These are phyloP conservation scores for Emmonsia crescens DNA, from an alignment of 2,329 filamentous ascomycete genomes.

Conservation along the genomic window DNA sequence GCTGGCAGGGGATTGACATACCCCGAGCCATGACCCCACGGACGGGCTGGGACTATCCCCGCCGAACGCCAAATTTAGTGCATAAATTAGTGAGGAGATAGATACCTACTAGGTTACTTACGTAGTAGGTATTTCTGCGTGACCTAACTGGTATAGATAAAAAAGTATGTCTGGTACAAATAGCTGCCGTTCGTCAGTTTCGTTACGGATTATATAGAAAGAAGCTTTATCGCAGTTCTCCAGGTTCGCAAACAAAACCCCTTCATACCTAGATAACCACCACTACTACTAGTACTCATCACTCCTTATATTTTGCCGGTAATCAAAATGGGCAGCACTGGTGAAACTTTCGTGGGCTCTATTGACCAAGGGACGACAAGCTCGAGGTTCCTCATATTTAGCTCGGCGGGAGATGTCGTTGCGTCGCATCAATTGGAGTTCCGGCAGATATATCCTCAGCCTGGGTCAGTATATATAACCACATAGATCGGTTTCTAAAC, in stretches of 20 bases:
- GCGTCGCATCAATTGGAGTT: constrained; percentile 82
- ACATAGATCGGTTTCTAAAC: constrained; percentile 6
- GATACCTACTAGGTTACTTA: too few relatives aligned
- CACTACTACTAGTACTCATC: too few relatives aligned
- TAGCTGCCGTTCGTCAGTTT: not conserved
- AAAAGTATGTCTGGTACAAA: not conserved
- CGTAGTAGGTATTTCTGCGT: not conserved
- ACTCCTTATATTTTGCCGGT: not conserved
- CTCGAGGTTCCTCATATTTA: constrained; percentile 82
- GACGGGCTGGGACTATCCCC: not conserved
- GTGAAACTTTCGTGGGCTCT: constrained; percentile 58
- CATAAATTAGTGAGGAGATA: not conserved
- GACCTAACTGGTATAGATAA: not conserved
- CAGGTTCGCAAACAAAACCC: not conserved
- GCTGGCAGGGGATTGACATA: not conserved
- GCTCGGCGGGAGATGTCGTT: constrained; percentile 64
- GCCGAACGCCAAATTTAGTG: not conserved
- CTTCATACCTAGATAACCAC: not conserved
- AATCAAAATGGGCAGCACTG: not conserved
- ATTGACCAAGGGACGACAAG: constrained; percentile 90
- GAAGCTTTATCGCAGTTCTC: not conserved
- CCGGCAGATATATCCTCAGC: constrained; percentile 72
- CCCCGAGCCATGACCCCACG: not conserved
- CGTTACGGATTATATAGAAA: not conserved
- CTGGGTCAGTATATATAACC: constrained; percentile 53